A percentile compares a stretch with the other conserved stretches of the same genome.
Conservation (phyloP, 2,329 filamentous ascomycete genomes). For the Scedosporium apiospermum region DNA sequence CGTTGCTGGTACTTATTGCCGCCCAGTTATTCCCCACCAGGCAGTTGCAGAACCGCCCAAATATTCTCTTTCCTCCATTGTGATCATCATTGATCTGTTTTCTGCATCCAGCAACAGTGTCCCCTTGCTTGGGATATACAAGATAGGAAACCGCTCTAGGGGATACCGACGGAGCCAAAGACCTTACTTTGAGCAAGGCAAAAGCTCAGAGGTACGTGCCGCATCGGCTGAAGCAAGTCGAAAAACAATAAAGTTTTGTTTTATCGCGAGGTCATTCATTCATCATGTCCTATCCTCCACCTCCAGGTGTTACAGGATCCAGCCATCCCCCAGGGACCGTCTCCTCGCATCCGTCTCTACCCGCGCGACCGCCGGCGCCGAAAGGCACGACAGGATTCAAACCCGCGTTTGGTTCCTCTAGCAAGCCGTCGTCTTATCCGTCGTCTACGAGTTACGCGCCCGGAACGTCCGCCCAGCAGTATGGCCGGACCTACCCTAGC, state of each 20-base stretch:
- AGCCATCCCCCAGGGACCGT: slow-evolving; percentile 22
- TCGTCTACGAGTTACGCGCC: slow-evolving; percentile 14
- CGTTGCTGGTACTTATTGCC: no score
- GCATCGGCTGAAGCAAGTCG: slow-evolving; percentile 3
- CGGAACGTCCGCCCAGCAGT: slow-evolving; percentile 24
- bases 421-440: slow-evolving; percentile 2
- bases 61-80: background rate
- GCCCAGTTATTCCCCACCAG: no score
- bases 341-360: slow-evolving; percentile 54
- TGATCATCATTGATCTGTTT: background rate
- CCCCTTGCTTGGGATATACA: background rate
- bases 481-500: slow-evolving; percentile 33
- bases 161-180: background rate
- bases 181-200: background rate
- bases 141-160: background rate
- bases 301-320: slow-evolving; percentile 59
- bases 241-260: slow-evolving; percentile 1
- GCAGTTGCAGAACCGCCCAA: no score
- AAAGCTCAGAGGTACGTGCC: slow-evolving; percentile 6
- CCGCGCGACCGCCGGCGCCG: slow-evolving; percentile 64
- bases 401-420: slow-evolving; percentile 37
- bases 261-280: slow-evolving; percentile 29
- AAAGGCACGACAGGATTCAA: slow-evolving; percentile 31
- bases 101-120: background rate
- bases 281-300: slow-evolving; percentile 80